Conservation (phyloP, 495 filamentous ascomycete species). For the Penicillium chermesinum region DNA sequence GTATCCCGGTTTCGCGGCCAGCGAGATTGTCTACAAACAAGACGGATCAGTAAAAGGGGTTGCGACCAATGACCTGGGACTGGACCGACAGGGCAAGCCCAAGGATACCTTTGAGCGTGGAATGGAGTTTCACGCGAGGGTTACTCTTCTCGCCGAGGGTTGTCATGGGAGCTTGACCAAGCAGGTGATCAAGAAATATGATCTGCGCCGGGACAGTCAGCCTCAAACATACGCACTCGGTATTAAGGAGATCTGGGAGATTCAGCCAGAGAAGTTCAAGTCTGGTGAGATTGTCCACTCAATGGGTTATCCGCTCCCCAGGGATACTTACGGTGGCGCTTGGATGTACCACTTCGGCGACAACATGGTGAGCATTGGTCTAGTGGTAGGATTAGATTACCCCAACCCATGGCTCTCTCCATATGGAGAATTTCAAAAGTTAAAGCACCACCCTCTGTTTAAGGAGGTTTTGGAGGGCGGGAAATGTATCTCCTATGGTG, state of each 20-base stretch:
- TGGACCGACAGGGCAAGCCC: conserved; percentile 72
- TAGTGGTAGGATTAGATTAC: conserved; percentile 94
- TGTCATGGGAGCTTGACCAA: conserved; percentile 96
- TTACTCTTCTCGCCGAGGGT: conserved; percentile 92
- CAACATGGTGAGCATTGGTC: conserved; percentile 88
- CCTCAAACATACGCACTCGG: conserved; percentile 94
- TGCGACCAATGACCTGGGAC: conserved; percentile 90
- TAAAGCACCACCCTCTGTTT: conserved; percentile 96
- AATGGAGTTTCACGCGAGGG: conserved; percentile 96
- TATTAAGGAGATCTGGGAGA: conserved; percentile 96
- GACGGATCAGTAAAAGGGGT: conserved; percentile 92
- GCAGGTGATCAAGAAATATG: conserved; percentile 91
- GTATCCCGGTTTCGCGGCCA: conserved; percentile 92
- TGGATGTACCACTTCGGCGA: conserved; percentile 99
- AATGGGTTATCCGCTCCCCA: conserved; percentile 86
- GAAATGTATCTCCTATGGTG: conserved; percentile 96
- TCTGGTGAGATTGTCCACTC: conserved; percentile 84
- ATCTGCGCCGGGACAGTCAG: conserved; percentile 81
- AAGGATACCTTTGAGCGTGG: conserved; percentile 92
- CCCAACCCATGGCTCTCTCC: conserved; percentile 94
- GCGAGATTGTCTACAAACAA: conserved; percentile 79
- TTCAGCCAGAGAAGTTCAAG: conserved; percentile 86
- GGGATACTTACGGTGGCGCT: conserved; percentile 88
- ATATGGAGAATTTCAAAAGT: conserved; percentile 95
- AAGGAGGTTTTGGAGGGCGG: conserved; percentile 77